Evolutionary conservation across 208 protist species (phyloP), one percentile per base, ranked within the genome.

Genomic region (Vickermania ingenoplastis): DNA sequence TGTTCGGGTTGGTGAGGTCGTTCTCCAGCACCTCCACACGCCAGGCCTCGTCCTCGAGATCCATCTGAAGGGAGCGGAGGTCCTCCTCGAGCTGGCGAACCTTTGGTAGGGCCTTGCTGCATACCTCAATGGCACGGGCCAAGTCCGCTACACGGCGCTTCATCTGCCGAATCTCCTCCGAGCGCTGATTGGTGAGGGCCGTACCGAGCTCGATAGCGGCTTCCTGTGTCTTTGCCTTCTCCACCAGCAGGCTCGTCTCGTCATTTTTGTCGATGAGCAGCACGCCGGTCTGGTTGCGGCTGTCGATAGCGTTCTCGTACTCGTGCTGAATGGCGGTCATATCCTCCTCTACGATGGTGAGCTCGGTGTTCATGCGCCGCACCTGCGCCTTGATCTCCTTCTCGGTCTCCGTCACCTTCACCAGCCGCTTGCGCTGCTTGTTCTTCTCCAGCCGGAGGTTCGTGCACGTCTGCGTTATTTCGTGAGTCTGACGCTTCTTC

Each of bases 231-330:
- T 96, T 97, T 4, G 86, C 70, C 60, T 97, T 96, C 64, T 97
- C 94, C 60, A 94, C 74, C 26, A 98, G 75, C 30, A 98, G 94
- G 63, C 87, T 93, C 21, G 97, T 78, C 72, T 98, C 94, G 67
- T 98, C 95, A 70, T 98, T 98, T 41, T 94, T 79, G 68, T 98
- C 97, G 67, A 98, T 94, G 28, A 98, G 77, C 67, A 97, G 93
- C 36, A 98, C 83, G n/a, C 97, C 97, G 41, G 89, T 83, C 62
- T 91, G 81, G 65, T 98, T 97, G 59, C 96, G 77, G 14, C 71
- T 80, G 63, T 97, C 93, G 22, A 98, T 77, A 11, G 86, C 83
- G 1, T 69, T 49, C 61, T 94, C 84, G 71, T 97, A 98, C 26
- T 41, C 59, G 24, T 62, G 31, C 61, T 89, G 90, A n/a, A 97